Evolutionary conservation across 768 basidiomycete species (phyloP), one percentile per base, ranked within the genome.

Genomic region (Tylopilus balloui): DNA sequence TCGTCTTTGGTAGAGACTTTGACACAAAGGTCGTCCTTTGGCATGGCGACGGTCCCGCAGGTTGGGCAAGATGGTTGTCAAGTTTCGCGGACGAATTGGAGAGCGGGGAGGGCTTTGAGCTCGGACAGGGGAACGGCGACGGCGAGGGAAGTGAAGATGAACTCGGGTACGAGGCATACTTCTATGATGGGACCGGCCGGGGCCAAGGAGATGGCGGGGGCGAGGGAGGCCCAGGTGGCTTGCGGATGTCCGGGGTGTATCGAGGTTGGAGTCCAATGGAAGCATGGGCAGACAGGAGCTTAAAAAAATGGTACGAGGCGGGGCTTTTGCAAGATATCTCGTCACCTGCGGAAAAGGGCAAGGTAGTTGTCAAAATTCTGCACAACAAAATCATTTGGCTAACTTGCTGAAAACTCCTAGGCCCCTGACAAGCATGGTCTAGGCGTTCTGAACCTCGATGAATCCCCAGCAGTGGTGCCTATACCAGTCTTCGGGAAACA

Each of bases 1-100:
- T 99, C 50, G 85, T 97, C 42, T 99, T 98, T 66, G 96, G 96
- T n/a, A 81, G 96, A 43, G 96, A 98, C 64, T 97, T 98, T 68
- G 96, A 99, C 69, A 88, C 92, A 11, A 99, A 99, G 65, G 90
- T 96, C 31, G 94, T 98, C 35, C 74, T 98, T 39, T 97, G 87
- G 84, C 76, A 79, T 44, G 96, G 96, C 8, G 92, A 97, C 49
- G 92, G 93, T 8, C 77, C 79, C 14, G 83, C 79, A 10, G 96
- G 95, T 4, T 99, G 96, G 95, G 96, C 91, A 29, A 83, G 84
- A 60, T 99, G 93, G 92, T 70, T 98, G 44, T 84, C 92, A 5
- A 76, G 74, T 47, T 97, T 98, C 60, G 92, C 82, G 1, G 95
- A 98, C 24, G 93, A 97, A 42, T 67, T 99, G 19, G 95, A 98